Base-by-base conservation (phyloP, 192 early-diverging fungal species). In the Coemansia interrupta region DNA sequence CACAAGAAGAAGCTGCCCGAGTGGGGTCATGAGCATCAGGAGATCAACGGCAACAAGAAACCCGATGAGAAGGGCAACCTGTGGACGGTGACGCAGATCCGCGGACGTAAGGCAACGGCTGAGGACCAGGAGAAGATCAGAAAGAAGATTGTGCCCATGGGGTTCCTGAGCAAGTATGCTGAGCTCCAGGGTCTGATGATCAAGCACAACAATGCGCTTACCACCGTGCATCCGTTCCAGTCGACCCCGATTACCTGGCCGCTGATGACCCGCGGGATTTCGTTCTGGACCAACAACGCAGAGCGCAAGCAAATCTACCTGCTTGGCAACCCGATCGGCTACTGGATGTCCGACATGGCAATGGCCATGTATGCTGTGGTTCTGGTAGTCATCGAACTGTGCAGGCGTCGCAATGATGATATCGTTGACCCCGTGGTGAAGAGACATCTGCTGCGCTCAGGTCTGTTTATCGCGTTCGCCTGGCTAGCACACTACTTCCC, bases 31-130 rank as follows among this genome's bases (percentile, higher is more conserved):
- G 80, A 69, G 23, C 89, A 90, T 66, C 87, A 92, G 61, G 94
- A 99, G 58, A 82, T 98, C 50, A 99, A 98, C 80, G 97, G 97
- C 24, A 95, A 96, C 80, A 99, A 99, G 75, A 92, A 94, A n/a
- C 53, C 82, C 32, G 50, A 70, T 1, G 89, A 94, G 19, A 80
- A 82, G 54, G 65, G 69, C 44, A 92, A 90, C 63, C 51, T 81
- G 40, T 99, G 93, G 93, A 74, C 83, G 45, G 81, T 89, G n/a
- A 83, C 92, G 20, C 80, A 86, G 15, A 88, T 99, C 48, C 61
- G 80, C 23, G 89, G 88, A 56, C 89, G 79, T 64, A 83, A 88
- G 66, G 83, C 64, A 12, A 50, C 67, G 7, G 36, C 59, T 2
- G 70, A 54, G 22, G 63, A 69, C 30, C 43, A 53, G 13, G 61